phyloP scores from a whole-genome alignment of 2,329 filamentous ascomycete genomes.

The Alternaria sp. region DNA sequence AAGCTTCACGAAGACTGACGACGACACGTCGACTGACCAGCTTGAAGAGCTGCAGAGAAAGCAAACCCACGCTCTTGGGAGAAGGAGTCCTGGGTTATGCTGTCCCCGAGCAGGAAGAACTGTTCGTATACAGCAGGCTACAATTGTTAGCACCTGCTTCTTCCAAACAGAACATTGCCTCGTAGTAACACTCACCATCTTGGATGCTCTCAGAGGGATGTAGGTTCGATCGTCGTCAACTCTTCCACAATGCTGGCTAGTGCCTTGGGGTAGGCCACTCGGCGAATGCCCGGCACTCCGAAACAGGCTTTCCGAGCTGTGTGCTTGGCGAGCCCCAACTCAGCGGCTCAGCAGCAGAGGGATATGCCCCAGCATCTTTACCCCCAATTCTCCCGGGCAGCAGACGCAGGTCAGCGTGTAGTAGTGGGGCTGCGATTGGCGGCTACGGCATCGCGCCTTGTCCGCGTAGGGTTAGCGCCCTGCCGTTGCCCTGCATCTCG shows the following conservation, averaged over 20 bases:
- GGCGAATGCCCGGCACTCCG: slow-evolving; percentile 11
- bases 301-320: neutral
- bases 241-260: slow-evolving; percentile 6
- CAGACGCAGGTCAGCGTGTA: slow-evolving; percentile 10
- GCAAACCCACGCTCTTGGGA: slow-evolving; percentile 72
- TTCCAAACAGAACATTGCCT: neutral
- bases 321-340: neutral
- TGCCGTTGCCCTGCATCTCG: slow-evolving; percentile 14
- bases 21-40: slow-evolving; percentile 61
- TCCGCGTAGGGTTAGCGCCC: slow-evolving; percentile 6
- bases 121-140: slow-evolving; percentile 52
- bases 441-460: slow-evolving; percentile 4
- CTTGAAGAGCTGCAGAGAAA: slow-evolving; percentile 75
- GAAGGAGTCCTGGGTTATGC: slow-evolving; percentile 76
- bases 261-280: slow-evolving; percentile 3
- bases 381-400: slow-evolving; percentile 7
- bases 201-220: slow-evolving; percentile 6
- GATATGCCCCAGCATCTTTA: neutral
- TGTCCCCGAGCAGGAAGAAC: slow-evolving; percentile 85
- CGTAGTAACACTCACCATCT: slow-evolving; percentile 21
- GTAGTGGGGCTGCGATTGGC: slow-evolving; percentile 15
- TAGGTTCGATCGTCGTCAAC: neutral
- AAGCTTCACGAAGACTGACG: slow-evolving; percentile 4
- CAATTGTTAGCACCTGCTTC: slow-evolving; percentile 5
- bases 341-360: slow-evolving; percentile 10